Conservation (phyloP, 352 stramenopile species). For the Globisporangium perplexum region DNA sequence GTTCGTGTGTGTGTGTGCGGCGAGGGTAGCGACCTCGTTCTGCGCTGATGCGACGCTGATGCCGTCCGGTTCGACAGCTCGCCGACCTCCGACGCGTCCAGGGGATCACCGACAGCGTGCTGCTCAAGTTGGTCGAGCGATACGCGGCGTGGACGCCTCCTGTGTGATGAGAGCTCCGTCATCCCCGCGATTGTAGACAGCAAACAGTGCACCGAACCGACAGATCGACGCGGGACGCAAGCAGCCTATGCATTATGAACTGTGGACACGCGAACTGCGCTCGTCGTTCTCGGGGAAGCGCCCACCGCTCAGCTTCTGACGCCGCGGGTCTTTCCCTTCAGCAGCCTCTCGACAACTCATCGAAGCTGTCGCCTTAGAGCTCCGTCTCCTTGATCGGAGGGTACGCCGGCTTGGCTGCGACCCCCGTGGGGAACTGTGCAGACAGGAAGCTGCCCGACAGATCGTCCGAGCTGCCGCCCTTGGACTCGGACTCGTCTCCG, state of each 20-base stretch:
- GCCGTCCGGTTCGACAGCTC: constrained; percentile 15
- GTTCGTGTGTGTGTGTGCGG: constrained; percentile 3
- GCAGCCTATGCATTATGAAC: constrained; percentile 1
- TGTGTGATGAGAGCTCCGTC: constrained; percentile 2
- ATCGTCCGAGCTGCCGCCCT: constrained; percentile 48
- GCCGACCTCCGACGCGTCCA: constrained; percentile 32
- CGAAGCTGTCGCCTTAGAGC: constrained; percentile 42
- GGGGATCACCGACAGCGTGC: constrained; percentile 37
- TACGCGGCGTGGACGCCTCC: constrained; percentile 21
- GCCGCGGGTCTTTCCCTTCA: not conserved
- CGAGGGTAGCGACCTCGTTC: too few species aligned
- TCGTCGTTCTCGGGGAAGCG: not conserved
- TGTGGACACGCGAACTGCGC: not conserved
- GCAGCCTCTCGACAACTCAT: not conserved
- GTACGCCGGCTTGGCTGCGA: constrained; percentile 13
- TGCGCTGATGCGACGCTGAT: not conserved
- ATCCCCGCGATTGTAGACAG: too few species aligned
- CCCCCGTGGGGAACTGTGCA: constrained; percentile 23
- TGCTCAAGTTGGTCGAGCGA: constrained; percentile 35
- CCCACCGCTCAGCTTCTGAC: not conserved
- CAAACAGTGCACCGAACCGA: too few species aligned
- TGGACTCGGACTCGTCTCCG: constrained; percentile 58
- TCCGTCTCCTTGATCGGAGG: constrained; percentile 69
- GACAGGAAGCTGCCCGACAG: constrained; percentile 47
- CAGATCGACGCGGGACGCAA: not conserved